These are phyloP conservation scores for Vanrija sp. DNA, from an alignment of 1,284 basidiomycete genomes.

Conservation along the genomic window DNA sequence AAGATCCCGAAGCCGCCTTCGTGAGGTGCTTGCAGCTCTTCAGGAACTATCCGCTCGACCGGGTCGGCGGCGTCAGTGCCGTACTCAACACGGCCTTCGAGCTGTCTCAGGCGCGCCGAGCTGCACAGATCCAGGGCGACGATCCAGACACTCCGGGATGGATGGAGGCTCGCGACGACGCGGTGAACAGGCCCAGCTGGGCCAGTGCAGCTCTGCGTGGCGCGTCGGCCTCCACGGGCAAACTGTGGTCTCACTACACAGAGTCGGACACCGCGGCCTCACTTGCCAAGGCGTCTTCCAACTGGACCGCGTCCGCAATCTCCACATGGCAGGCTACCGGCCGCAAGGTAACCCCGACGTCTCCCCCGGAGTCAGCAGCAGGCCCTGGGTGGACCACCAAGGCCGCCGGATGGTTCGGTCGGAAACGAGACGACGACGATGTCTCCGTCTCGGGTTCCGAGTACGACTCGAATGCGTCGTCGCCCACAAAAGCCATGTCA, in stretches of 20 bases:
- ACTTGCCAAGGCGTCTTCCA: slow-evolving; percentile 22
- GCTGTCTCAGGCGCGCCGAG: slow-evolving; percentile 26
- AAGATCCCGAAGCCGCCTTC: slow-evolving; percentile 26
- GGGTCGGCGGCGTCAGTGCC: slow-evolving; percentile 27
- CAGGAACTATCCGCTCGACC: slow-evolving; percentile 25
- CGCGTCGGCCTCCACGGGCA: slow-evolving; percentile 8
- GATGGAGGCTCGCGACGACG: slow-evolving; percentile 8
- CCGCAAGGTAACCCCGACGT: not conserved
- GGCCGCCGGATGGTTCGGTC: not conserved
- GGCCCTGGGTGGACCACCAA: too few species aligned
- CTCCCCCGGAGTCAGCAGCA: not conserved
- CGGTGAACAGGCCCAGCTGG: slow-evolving; percentile 7
- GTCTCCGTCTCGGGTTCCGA: slow-evolving; percentile 14
- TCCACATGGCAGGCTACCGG: slow-evolving; percentile 16
- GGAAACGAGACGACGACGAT: slow-evolving; percentile 10
- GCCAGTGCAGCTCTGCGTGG: slow-evolving; percentile 12
- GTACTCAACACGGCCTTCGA: slow-evolving; percentile 31
- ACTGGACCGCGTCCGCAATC: slow-evolving; percentile 20
- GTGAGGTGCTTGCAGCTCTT: slow-evolving; percentile 29
- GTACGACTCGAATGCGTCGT: slow-evolving; percentile 5
- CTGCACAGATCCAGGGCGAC: slow-evolving; percentile 21
- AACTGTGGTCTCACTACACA: slow-evolving; percentile 17
- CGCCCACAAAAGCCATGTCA: not conserved
- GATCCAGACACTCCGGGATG: slow-evolving; percentile 24
- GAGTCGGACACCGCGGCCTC: slow-evolving; percentile 25